Conservation (phyloP, 106 monocot species). For the Ottelia alismoides region DNA sequence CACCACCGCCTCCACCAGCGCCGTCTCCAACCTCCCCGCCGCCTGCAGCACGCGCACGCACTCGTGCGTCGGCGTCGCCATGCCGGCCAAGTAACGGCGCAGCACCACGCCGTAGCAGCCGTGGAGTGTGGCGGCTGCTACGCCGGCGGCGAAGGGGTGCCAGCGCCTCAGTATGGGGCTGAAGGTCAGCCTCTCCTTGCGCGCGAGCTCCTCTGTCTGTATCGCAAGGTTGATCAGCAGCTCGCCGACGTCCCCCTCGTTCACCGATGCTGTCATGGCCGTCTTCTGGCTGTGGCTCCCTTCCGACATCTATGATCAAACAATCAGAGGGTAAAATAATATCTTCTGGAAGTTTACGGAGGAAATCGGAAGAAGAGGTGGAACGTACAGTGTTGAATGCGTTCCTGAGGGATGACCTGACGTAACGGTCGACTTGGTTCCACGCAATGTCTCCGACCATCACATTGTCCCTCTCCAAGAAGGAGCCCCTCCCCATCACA, state of each 20-base stretch:
- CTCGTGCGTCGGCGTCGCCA: too few species aligned
- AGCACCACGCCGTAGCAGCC: constrained; percentile 49
- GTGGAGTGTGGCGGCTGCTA: too few species aligned
- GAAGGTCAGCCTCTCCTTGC: too few species aligned
- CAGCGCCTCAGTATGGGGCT: constrained; percentile 49
- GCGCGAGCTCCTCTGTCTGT: too few species aligned
- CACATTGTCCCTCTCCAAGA: constrained; percentile 4
- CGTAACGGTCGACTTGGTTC: constrained; percentile 30
- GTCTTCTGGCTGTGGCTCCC: constrained; percentile 9
- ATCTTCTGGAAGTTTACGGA: not conserved
- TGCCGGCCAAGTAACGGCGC: constrained; percentile 48
- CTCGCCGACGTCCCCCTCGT: constrained; percentile 35
- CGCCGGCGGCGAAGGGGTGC: constrained; percentile 47
- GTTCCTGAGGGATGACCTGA: constrained; percentile 40
- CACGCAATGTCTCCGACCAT: not conserved
- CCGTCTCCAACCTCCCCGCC: constrained; percentile 58
- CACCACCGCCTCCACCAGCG: constrained; percentile 43
- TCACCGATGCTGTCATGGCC: constrained; percentile 34
- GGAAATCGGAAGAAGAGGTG: not conserved
- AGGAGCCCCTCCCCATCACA: not conserved
- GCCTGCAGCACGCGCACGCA: too few species aligned
- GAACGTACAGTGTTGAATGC: constrained; percentile 42
- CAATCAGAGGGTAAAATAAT: constrained; percentile 4
- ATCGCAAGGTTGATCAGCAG: constrained; percentile 41
- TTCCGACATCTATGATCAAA: constrained; percentile 12